Evolutionary conservation across 306 rosid species (phyloP), one percentile per base, ranked within the genome.

Genomic region (Trifolium pratense): DNA sequence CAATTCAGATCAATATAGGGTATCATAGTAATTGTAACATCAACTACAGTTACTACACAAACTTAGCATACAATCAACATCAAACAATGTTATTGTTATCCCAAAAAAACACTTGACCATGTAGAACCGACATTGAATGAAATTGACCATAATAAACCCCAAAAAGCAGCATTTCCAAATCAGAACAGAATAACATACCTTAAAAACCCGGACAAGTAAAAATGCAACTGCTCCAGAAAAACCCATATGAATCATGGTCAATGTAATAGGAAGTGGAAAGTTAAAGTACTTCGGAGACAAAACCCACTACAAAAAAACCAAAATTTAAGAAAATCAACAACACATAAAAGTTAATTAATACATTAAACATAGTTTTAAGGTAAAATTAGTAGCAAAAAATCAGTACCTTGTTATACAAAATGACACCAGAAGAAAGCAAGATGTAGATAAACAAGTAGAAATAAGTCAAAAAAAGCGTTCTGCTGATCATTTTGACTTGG

Each of bases 181-280:
- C 26, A 36, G 12, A 60, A 74, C 56, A 55, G n/a, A 16, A 56
- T 46, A 52, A 29, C 74, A n/a, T 87, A 90, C 99, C 99, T 91
- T 95, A 78, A 92, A 88, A 23, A 95, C 93, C 20, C 99, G 87
- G 64, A 95, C 95, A 48, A 95, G 97, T 3, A 90, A 66, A 83
- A 95, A 95, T 49, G 99, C 96, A 25, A 95, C 97, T 6, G 79
- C 74, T 61, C 96, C 99, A 80, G 99, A 91, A 87, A 95, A 93
- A 13, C 86, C 91, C 98, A 93, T 93, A 73, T 93, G 98, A 82
- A 93, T 93, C 98, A 93, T 91, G 65, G 99, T 95, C 42, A 95
- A 97, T 14, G 97, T 82, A 36, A 95, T 91, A 48, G 99, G 99
- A 55, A 88, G 81, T 18, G 99, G 97, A 79, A 90, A 95, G 80